A percentile compares a stretch with the other conserved stretches of the same genome.
Conservation (phyloP, 805 yeast species). For the Lachancea mirantina region DNA sequence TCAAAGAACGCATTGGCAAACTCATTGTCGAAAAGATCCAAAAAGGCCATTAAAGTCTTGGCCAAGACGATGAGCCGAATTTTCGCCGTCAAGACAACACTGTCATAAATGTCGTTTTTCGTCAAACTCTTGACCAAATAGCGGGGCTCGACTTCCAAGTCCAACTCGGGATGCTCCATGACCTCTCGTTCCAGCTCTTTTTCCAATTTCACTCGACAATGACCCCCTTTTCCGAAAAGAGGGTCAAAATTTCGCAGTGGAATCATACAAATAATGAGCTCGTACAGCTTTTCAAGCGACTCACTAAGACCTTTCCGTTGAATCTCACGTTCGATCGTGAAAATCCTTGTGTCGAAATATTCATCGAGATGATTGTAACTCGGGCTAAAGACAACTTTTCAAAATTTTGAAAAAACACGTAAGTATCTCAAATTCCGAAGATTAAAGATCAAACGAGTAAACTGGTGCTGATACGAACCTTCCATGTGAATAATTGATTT, state of each 20-base stretch:
- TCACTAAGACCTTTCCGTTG: neutral
- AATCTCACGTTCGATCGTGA: neutral
- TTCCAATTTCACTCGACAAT: slow-evolving; percentile 1
- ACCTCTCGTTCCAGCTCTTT: slow-evolving; percentile 10
- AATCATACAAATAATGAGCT: slow-evolving; percentile 5
- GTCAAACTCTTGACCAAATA: slow-evolving; percentile 12
- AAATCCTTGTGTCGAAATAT: slow-evolving; percentile 1
- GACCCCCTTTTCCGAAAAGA: slow-evolving; percentile 1
- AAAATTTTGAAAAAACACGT: no score
- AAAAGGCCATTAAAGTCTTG: slow-evolving; percentile 7
- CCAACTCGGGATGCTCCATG: slow-evolving; percentile 16
- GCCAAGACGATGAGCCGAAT: slow-evolving; percentile 5
- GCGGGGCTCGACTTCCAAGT: slow-evolving; percentile 16
- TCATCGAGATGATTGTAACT: slow-evolving; percentile 1
- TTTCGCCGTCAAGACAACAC: slow-evolving; percentile 2
- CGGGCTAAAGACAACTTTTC: neutral
- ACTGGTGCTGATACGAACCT: no score
- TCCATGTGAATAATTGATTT: no score
- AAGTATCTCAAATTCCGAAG: no score
- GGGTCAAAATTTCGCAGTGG: slow-evolving; percentile 6
- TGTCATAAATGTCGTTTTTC: slow-evolving; percentile 5
- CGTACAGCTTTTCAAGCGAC: slow-evolving; percentile 3
- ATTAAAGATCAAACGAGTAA: no score
- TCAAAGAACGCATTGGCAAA: slow-evolving; percentile 13
- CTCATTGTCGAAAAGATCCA: slow-evolving; percentile 11